These are phyloP conservation scores for Daldinia eschscholtzii DNA, from an alignment of 2,329 filamentous ascomycete genomes.

Conservation along the genomic window DNA sequence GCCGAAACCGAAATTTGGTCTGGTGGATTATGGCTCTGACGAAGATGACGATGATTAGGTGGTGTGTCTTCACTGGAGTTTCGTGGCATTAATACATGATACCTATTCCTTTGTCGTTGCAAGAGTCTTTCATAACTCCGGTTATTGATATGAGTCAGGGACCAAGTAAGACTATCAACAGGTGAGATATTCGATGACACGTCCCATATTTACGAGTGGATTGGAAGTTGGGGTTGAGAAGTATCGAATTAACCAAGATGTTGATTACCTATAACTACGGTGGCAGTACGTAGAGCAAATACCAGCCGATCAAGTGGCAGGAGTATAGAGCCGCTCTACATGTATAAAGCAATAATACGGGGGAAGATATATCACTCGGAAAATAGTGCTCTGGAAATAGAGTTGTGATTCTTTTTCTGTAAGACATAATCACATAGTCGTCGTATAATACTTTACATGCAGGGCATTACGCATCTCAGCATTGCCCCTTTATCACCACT, in stretches of 20 bases:
- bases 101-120: background rate
- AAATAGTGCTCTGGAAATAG: slow-evolving; percentile 31
- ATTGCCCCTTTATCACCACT: slow-evolving; percentile 8
- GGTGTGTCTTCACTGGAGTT: background rate
- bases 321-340: background rate
- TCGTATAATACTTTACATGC: background rate
- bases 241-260: background rate
- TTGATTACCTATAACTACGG: no score
- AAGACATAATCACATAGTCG: slow-evolving; percentile 7
- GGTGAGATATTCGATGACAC: background rate
- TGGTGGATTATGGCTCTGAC: slow-evolving; percentile 71
- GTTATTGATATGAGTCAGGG: background rate
- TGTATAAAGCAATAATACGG: background rate
- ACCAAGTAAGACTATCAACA: background rate
- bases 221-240: background rate
- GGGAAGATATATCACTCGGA: background rate
- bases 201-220: background rate
- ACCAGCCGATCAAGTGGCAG: background rate
- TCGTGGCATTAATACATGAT: background rate
- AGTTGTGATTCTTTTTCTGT: slow-evolving; percentile 37
- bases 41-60: slow-evolving; percentile 57
- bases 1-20: slow-evolving; percentile 50
- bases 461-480: background rate
- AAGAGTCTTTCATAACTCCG: background rate
- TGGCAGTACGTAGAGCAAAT: no score